Conservation (phyloP, 108 stramenopile species). For the Cyclotella sp. region DNA sequence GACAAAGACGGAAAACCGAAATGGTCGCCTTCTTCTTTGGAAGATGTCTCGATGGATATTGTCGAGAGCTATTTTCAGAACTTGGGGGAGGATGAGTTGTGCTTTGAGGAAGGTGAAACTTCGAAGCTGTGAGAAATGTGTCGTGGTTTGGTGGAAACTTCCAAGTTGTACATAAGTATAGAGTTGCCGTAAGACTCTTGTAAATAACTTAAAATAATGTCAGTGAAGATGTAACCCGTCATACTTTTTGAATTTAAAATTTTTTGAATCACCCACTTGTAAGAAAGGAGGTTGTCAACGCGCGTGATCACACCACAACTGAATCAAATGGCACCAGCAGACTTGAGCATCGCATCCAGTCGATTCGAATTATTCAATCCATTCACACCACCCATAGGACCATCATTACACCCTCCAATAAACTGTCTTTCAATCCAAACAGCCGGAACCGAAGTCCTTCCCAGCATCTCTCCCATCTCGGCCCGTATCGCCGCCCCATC, state of each 20-base stretch:
- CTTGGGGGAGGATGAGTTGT: slow-evolving; percentile 57
- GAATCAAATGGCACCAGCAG: slow-evolving; percentile 54
- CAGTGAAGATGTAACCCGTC: too few relatives aligned
- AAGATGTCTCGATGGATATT: slow-evolving; percentile 62
- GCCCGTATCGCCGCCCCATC: slow-evolving; percentile 86
- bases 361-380: slow-evolving; percentile 62
- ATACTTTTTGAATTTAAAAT: too few relatives aligned
- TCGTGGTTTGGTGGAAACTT: neutral
- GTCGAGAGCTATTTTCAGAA: slow-evolving; percentile 71
- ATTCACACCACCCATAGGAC: slow-evolving; percentile 78
- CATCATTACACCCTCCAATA: slow-evolving; percentile 93
- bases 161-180: neutral
- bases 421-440: slow-evolving; percentile 88
- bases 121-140: slow-evolving; percentile 24
- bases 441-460: slow-evolving; percentile 90
- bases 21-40: slow-evolving; percentile 76
- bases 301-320: neutral
- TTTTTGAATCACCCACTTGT: too few relatives aligned
- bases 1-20: slow-evolving; percentile 90
- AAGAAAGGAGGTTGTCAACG: too few relatives aligned
- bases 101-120: slow-evolving; percentile 18
- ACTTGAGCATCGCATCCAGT: slow-evolving; percentile 70
- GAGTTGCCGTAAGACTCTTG: neutral
- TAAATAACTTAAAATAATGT: too few relatives aligned
- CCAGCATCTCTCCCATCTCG: slow-evolving; percentile 83